Conservation (phyloP, 768 basidiomycete genomes). For the Mycena galericulata region DNA sequence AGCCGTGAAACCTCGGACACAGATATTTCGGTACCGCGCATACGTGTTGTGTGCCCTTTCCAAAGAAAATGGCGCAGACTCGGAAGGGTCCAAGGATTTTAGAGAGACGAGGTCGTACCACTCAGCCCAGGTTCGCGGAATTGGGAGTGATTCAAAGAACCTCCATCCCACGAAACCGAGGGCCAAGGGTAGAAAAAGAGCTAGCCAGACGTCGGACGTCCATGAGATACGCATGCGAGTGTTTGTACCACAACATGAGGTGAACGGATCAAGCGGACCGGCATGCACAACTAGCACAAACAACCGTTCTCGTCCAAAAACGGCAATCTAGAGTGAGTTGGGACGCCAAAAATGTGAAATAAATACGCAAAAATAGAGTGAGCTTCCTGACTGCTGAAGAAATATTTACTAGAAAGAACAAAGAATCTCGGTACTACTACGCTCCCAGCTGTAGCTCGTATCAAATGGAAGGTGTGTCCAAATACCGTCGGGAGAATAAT, state of each 20-base stretch:
- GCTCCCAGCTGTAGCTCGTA: too few relatives aligned
- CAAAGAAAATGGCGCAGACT: conserved; percentile 56
- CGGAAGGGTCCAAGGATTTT: conserved; percentile 31
- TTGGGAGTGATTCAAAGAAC: conserved; percentile 36
- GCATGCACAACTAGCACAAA: not conserved
- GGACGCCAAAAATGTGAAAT: too few relatives aligned
- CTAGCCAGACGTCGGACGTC: conserved; percentile 53
- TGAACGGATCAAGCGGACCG: not conserved
- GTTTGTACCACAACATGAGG: not conserved
- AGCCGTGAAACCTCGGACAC: conserved; percentile 54
- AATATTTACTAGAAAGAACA: too few relatives aligned
- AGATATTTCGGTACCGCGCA: conserved; percentile 53
- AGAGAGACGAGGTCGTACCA: conserved; percentile 44
- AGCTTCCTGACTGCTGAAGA: too few relatives aligned
- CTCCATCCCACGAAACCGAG: conserved; percentile 48
- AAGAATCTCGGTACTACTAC: too few relatives aligned
- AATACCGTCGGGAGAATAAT: too few relatives aligned
- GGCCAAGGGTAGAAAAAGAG: conserved; percentile 52
- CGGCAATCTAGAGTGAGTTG: too few relatives aligned
- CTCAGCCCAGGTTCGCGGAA: conserved; percentile 39
- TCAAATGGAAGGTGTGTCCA: too few relatives aligned
- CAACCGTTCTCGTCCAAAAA: not conserved
- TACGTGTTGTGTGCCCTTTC: conserved; percentile 58
- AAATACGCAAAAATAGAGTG: too few relatives aligned
- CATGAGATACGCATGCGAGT: conserved; percentile 25